Conservation (phyloP, 2,329 filamentous ascomycete species). For the Trichophyton verrucosum region DNA sequence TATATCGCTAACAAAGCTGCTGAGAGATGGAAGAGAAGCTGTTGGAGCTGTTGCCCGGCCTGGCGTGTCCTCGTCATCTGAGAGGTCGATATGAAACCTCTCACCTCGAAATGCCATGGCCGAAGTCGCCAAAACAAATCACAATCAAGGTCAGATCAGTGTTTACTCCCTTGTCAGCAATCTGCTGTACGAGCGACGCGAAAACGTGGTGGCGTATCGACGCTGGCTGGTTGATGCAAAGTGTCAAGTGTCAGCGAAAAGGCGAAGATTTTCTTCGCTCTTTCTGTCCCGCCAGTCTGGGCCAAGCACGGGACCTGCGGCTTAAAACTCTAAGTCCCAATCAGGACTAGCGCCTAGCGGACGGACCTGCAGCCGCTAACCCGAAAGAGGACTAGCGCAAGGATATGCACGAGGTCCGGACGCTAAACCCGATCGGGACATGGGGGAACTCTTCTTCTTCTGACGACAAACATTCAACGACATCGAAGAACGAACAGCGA, state of each 20-base stretch:
- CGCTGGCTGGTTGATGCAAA: neutral
- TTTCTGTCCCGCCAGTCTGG: conserved; percentile 2
- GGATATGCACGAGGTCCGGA: neutral
- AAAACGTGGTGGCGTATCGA: neutral
- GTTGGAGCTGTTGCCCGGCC: conserved; percentile 28
- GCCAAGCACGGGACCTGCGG: conserved; percentile 8
- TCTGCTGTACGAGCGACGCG: neutral
- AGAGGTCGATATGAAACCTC: conserved; percentile 49
- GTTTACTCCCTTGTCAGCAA: neutral
- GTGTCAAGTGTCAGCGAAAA: neutral
- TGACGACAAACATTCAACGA: conserved; percentile 3
- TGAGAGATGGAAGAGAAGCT: conserved; percentile 17
- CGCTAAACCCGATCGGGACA: conserved; percentile 3
- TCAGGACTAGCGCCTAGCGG: conserved; percentile 22
- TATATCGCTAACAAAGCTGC: conserved; percentile 56
- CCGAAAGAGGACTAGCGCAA: conserved; percentile 15
- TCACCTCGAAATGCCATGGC: conserved; percentile 45
- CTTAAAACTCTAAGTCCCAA: conserved; percentile 17
- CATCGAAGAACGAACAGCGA: neutral
- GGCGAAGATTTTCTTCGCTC: neutral
- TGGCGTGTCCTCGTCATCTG: conserved; percentile 40
- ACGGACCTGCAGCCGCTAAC: conserved; percentile 15
- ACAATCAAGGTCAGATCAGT: neutral
- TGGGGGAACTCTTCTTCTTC: neutral
- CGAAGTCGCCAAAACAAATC: neutral